phyloP scores from a whole-genome alignment of 129 eudicot genomes.

The Ambrosia trifida region DNA sequence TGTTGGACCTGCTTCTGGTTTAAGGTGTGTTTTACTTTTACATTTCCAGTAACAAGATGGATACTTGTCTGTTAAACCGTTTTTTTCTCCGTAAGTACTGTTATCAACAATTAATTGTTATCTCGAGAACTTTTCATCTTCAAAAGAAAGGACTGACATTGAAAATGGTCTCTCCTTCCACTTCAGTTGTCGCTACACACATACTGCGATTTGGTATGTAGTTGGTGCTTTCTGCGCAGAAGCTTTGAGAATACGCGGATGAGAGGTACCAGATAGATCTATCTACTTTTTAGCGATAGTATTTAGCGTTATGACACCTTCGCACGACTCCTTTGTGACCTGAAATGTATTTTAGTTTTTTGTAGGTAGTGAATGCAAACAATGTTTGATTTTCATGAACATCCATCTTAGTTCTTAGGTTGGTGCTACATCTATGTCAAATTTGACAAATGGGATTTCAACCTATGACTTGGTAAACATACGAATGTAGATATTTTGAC shows the following conservation, averaged over 20 bases:
- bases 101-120: conserved; percentile 54
- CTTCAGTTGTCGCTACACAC: conserved; percentile 53
- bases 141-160: conserved; percentile 30
- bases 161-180: conserved; percentile 43
- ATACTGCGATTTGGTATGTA: conserved; percentile 66
- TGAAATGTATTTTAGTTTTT: background rate
- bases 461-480: too few species aligned
- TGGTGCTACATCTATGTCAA: too few species aligned
- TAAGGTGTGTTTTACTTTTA: too few species aligned
- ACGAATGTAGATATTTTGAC: too few species aligned
- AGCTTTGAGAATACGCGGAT: too few species aligned
- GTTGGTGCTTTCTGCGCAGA: conserved; percentile 55
- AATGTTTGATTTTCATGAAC: conserved; percentile 47
- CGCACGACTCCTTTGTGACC: background rate
- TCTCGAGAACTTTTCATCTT: conserved; percentile 43
- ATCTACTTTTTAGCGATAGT: conserved; percentile 58
- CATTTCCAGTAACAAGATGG: too few species aligned
- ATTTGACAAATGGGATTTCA: too few species aligned
- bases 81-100: conserved; percentile 30
- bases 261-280: too few species aligned
- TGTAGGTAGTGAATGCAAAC: conserved; percentile 54
- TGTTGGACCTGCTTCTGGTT: too few species aligned
- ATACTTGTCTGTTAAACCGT: too few species aligned
- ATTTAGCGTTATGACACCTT: background rate
- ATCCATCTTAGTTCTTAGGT: conserved; percentile 26